Base-by-base conservation (phyloP, 2,329 filamentous ascomycete genomes). In the Penicillium sp. region DNA sequence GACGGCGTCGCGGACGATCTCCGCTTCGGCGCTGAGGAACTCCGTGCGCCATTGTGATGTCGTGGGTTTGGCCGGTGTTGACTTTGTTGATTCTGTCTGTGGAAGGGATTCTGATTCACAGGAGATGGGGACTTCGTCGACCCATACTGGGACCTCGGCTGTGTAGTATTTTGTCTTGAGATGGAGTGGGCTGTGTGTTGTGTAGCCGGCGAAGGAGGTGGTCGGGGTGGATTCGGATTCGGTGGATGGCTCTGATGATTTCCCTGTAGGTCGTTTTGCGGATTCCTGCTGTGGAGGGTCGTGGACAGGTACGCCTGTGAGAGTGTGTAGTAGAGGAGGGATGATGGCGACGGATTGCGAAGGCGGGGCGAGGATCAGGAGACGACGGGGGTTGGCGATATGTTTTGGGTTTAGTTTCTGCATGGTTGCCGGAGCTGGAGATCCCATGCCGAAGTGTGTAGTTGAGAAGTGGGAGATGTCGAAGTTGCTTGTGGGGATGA, bases 61-160 rank as follows among this genome's bases (percentile, higher is more conserved):
- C 16, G 50, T 35, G 5, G 47, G 38, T 13, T 47, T 41, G 13
- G 35, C 32, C 25, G 27, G 44, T 31, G 37, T 50, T 27, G 25
- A 6, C 11, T 27, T 11, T 4, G 25, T n/a, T n/a, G n/a, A n/a
- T n/a, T n/a, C n/a, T n/a, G 18, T 25, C 8, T 39, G 18, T 1
- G 35, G 28, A n/a, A n/a, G n/a, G n/a, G n/a, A n/a, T n/a, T n/a
- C n/a, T n/a, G n/a, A n/a, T n/a, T n/a, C n/a, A n/a, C n/a, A n/a
- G 3, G 18, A 25, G 10, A 60, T 39, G 1, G 66, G 64, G 9
- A 71, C 57, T 46, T 70, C 67, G 35, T 71, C 68, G 13, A 70
- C 67, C 68, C 68, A 71, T 30, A 71, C 58, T 11, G 62, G 65
- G 14, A 71, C 54, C 11, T 70, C 63, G 4, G 65, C 57, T 3